Conservation (phyloP, 2,329 filamentous ascomycete genomes). For the Colletotrichum filicis region DNA sequence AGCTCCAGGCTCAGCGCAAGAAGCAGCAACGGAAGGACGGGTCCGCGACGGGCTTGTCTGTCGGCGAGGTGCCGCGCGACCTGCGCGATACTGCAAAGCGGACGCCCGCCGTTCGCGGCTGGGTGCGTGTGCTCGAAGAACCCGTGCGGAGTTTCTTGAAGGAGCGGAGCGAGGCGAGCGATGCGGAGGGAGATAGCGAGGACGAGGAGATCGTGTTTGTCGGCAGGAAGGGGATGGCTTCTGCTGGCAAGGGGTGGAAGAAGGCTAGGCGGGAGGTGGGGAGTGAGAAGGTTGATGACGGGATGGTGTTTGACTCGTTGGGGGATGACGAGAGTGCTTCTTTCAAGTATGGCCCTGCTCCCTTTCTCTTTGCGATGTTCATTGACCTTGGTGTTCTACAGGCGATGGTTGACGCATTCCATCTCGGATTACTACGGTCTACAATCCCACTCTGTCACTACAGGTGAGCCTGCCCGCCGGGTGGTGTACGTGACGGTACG, state of each 20-base stretch:
- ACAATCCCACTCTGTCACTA: conserved; percentile 82
- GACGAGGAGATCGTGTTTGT: conserved; percentile 96
- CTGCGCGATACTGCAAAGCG: conserved; percentile 85
- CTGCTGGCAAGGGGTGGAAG: conserved; percentile 56
- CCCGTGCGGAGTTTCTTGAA: conserved; percentile 83
- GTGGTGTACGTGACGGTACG: conserved; percentile 87
- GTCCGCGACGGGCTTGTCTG: conserved; percentile 54
- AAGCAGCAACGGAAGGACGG: conserved; percentile 55
- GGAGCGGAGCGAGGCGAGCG: conserved; percentile 52
- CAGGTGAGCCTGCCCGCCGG: conserved; percentile 75
- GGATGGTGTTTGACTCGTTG: conserved; percentile 82
- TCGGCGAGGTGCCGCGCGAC: conserved; percentile 78
- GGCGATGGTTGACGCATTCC: conserved; percentile 92
- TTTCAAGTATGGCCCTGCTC: conserved; percentile 75
- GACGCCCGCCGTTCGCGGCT: conserved; percentile 78
- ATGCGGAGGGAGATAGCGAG: conserved; percentile 54
- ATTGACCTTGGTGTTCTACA: conserved; percentile 48
- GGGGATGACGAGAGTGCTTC: conserved; percentile 80
- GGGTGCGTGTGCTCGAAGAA: conserved; percentile 86
- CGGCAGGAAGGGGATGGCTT: conserved; percentile 73
- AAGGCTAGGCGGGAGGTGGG: conserved; percentile 62
- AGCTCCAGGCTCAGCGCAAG: conserved; percentile 55
- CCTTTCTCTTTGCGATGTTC: not conserved
- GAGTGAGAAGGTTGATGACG: conserved; percentile 69
- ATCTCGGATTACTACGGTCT: conserved; percentile 94